Percentiles rank a stretch among this genome's conserved stretches.
Evolutionary conservation across 345 rosid genomes (phyloP).

Genomic region (Zanthoxylum bungeanum): DNA sequence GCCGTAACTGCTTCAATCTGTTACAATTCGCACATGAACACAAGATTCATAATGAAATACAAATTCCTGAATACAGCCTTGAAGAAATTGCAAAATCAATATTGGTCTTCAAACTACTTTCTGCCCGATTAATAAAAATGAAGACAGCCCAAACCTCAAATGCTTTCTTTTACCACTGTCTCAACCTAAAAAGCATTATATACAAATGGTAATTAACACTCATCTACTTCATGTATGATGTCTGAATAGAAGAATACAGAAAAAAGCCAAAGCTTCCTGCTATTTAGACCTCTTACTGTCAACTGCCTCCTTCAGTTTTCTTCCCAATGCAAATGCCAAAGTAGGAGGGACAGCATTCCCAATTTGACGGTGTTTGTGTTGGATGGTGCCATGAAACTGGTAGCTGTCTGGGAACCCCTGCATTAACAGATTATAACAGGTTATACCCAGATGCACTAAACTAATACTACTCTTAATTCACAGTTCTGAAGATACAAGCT

Average conservation of each 20-base stretch:
- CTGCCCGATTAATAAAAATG: background rate
- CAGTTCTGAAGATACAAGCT: no score
- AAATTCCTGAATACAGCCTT: background rate
- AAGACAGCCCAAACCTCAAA: background rate
- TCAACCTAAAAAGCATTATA: no score
- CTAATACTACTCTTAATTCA: no score
- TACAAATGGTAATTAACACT: background rate
- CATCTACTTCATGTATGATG: background rate
- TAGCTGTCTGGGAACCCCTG: constrained; percentile 91
- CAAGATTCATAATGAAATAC: background rate
- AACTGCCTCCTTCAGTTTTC: constrained; percentile 75
- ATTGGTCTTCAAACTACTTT: background rate
- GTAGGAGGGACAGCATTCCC: constrained; percentile 97
- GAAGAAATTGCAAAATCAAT: background rate
- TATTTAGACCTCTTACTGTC: constrained; percentile 24
- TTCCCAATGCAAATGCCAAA: constrained; percentile 78
- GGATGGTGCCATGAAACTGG: constrained; percentile 55
- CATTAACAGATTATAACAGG: background rate
- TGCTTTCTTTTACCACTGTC: background rate
- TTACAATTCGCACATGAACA: background rate
- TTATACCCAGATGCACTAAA: background rate
- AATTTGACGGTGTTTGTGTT: constrained; percentile 71
- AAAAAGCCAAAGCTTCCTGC: background rate
- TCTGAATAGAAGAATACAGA: background rate
- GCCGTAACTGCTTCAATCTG: background rate